These are phyloP conservation scores for Lactarius vividus DNA, from an alignment of 768 basidiomycete genomes.

Conservation along the genomic window DNA sequence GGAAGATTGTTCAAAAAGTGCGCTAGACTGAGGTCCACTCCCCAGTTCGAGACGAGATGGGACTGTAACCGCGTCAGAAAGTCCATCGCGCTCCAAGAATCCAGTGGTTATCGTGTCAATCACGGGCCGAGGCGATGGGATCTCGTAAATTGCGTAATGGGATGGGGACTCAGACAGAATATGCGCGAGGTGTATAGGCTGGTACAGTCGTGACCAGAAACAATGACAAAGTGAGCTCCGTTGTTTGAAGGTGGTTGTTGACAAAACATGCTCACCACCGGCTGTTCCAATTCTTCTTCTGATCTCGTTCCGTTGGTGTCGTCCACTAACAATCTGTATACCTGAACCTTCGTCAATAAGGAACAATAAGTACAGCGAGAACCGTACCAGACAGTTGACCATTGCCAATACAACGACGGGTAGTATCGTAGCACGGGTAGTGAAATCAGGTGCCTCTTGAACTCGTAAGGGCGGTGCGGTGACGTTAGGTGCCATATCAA, in stretches of 20 bases:
- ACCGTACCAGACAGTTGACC: slow-evolving; percentile 14
- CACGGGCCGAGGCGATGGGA: background rate
- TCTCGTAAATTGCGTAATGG: background rate
- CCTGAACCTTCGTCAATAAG: slow-evolving; percentile 9
- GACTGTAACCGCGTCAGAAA: background rate
- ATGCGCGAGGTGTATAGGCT: background rate
- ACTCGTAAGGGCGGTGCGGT: background rate
- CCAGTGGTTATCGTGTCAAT: slow-evolving; percentile 1
- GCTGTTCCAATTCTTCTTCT: background rate
- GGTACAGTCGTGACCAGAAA: background rate
- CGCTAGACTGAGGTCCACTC: background rate
- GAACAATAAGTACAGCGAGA: background rate
- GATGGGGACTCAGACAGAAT: background rate
- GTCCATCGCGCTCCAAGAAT: background rate
- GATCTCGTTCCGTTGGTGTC: background rate
- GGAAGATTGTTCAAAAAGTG: background rate
- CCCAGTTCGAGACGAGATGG: background rate
- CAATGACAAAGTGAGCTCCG: background rate
- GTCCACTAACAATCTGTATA: slow-evolving; percentile 8
- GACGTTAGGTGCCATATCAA: background rate
- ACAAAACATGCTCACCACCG: background rate
- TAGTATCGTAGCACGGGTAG: background rate
- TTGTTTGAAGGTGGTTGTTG: no score
- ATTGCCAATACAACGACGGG: slow-evolving; percentile 13
- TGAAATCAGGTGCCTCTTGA: background rate